Evolutionary conservation across 371 early-diverging fungal genomes (phyloP).

Genomic region (Apophysomyces elegans): DNA sequence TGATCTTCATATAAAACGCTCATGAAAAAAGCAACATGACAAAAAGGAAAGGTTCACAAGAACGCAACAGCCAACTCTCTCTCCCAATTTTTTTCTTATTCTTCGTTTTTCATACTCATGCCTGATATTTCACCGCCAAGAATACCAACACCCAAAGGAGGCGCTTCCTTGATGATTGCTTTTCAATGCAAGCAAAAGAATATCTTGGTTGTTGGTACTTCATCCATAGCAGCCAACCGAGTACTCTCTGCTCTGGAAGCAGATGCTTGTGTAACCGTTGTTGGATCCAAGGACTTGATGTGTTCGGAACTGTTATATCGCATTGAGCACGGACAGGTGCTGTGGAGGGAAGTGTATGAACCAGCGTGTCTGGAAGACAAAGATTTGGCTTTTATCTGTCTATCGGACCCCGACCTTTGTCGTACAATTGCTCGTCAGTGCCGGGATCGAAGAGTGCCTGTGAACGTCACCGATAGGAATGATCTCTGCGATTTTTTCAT

Average conservation of each 20-base stretch:
- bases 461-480: slow-evolving; percentile 80
- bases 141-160: slow-evolving; percentile 52
- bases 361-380: slow-evolving; percentile 4
- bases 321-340: slow-evolving; percentile 51
- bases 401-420: slow-evolving; percentile 35
- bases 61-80: neutral
- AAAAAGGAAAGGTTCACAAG: neutral
- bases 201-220: slow-evolving; percentile 72
- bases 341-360: slow-evolving; percentile 35
- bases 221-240: slow-evolving; percentile 66
- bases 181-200: slow-evolving; percentile 58
- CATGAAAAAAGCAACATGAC: no score
- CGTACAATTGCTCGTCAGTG: slow-evolving; percentile 53
- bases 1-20: neutral
- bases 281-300: slow-evolving; percentile 38
- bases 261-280: slow-evolving; percentile 66
- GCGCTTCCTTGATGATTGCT: slow-evolving; percentile 74
- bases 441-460: slow-evolving; percentile 59
- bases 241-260: slow-evolving; percentile 73
- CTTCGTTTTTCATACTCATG: neutral
- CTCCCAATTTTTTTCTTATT: neutral
- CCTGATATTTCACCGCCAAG: slow-evolving; percentile 6
- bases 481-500: slow-evolving; percentile 84
- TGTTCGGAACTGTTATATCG: slow-evolving; percentile 61
- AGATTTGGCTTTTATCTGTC: slow-evolving; percentile 45